phyloP scores from a whole-genome alignment of 2,329 filamentous ascomycete genomes.

The Talaromyces sp. region DNA sequence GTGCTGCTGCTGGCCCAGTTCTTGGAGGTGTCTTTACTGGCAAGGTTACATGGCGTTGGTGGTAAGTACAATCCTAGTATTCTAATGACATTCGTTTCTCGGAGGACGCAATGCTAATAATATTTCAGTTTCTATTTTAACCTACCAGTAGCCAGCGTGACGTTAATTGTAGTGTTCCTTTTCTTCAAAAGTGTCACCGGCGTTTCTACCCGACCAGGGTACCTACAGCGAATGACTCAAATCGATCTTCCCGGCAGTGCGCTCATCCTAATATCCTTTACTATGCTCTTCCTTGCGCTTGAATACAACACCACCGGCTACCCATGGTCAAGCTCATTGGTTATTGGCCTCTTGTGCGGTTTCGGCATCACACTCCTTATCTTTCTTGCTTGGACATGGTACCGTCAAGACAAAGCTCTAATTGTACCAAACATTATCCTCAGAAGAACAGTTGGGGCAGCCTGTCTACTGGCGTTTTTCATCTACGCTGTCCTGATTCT shows the following conservation, averaged over 20 bases:
- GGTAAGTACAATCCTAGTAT: constrained; percentile 12
- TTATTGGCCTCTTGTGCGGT: constrained; percentile 24
- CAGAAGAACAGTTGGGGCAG: constrained; percentile 21
- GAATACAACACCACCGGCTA: constrained; percentile 29
- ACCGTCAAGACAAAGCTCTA: constrained; percentile 23
- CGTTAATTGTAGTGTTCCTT: constrained; percentile 18
- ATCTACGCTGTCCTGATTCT: constrained; percentile 24
- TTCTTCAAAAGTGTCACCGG: constrained; percentile 17
- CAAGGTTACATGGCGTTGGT: constrained; percentile 25
- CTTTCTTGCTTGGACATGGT: constrained; percentile 25
- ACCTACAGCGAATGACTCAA: constrained; percentile 23
- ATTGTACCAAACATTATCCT: constrained; percentile 23
- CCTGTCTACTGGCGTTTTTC: constrained; percentile 31
- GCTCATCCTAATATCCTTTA: constrained; percentile 25
- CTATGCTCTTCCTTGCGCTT: constrained; percentile 27
- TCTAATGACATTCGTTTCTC: background rate
- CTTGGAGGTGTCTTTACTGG: constrained; percentile 37
- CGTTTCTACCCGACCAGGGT: background rate
- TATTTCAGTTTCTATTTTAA: constrained; percentile 21
- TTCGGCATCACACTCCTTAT: constrained; percentile 25
- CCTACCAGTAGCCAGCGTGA: constrained; percentile 20
- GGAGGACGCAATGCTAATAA: background rate
- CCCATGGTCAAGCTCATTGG: constrained; percentile 23
- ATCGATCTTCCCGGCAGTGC: constrained; percentile 26
- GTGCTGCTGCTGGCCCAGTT: constrained; percentile 33